These are phyloP conservation scores for Aureobasidium sp. DNA, from an alignment of 2,329 filamentous ascomycete genomes.

Conservation along the genomic window DNA sequence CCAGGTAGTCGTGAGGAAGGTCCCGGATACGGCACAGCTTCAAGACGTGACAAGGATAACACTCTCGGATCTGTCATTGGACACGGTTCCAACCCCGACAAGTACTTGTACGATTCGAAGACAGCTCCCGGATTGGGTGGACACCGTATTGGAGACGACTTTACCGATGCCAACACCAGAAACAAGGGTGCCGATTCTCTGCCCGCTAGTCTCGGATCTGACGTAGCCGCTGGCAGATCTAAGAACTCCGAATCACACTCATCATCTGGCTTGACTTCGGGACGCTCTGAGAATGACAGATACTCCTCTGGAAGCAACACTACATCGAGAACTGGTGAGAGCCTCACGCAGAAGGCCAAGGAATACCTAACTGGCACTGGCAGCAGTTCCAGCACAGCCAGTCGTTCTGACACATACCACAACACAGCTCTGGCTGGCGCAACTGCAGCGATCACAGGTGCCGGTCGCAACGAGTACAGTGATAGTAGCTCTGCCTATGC, in stretches of 20 bases:
- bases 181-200: neutral
- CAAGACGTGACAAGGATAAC: neutral
- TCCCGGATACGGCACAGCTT: constrained; percentile 3
- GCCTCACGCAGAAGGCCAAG: constrained; percentile 2
- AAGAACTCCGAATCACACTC: neutral
- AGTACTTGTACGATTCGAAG: constrained; percentile 1
- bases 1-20: neutral
- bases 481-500: constrained; percentile 1
- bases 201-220: constrained; percentile 1
- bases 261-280: neutral
- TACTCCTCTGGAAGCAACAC: neutral
- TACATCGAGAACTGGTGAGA: constrained; percentile 6
- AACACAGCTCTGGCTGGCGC: constrained; percentile 1
- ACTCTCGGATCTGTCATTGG: constrained; percentile 5
- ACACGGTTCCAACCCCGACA: constrained; percentile 10
- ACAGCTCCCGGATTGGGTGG: constrained; percentile 14
- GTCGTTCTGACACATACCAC: neutral
- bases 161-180: constrained; percentile 11
- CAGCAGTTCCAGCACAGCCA: neutral
- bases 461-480: neutral
- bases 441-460: neutral
- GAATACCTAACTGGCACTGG: constrained; percentile 2
- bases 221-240: constrained; percentile 1
- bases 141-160: constrained; percentile 9
- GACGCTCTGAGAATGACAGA: neutral